Conservation (phyloP, 2,329 filamentous ascomycete species). For the Byssoonygena ceratinophila region DNA sequence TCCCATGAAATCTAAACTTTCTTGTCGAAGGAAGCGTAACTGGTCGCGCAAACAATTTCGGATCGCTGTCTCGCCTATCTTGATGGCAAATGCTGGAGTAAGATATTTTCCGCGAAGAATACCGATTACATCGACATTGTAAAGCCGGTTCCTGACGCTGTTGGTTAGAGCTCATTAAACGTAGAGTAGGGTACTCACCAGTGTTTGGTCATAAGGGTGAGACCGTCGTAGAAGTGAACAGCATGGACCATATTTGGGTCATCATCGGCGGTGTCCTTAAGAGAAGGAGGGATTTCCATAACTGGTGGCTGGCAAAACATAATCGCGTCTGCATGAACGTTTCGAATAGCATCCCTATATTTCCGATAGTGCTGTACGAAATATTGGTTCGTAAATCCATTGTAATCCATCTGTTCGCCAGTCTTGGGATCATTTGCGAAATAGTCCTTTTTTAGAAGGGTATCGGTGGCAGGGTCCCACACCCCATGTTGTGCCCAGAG, state of each 20-base stretch:
- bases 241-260: slow-evolving; percentile 85
- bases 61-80: slow-evolving; percentile 85
- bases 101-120: slow-evolving; percentile 80
- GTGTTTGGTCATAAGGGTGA: slow-evolving; percentile 94
- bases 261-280: slow-evolving; percentile 81
- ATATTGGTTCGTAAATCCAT: slow-evolving; percentile 80
- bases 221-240: slow-evolving; percentile 92
- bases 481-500: slow-evolving; percentile 95
- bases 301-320: slow-evolving; percentile 87
- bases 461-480: slow-evolving; percentile 75
- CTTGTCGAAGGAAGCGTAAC: slow-evolving; percentile 67
- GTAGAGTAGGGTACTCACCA: slow-evolving; percentile 45
- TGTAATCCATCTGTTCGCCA: slow-evolving; percentile 64
- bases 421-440: slow-evolving; percentile 69
- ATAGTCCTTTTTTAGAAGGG: slow-evolving; percentile 72
- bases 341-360: slow-evolving; percentile 64
- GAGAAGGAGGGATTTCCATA: slow-evolving; percentile 75
- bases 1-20: slow-evolving; percentile 80
- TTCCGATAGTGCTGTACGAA: slow-evolving; percentile 77
- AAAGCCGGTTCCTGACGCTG: slow-evolving; percentile 62
- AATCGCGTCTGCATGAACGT: slow-evolving; percentile 67
- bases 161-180: slow-evolving; percentile 4
- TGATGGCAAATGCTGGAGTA: slow-evolving; percentile 82
- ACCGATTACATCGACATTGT: slow-evolving; percentile 94
- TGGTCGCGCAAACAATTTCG: slow-evolving; percentile 88